phyloP scores from a whole-genome alignment of 202 grass and related monocot species.

The Hordeum pubiflorum region DNA sequence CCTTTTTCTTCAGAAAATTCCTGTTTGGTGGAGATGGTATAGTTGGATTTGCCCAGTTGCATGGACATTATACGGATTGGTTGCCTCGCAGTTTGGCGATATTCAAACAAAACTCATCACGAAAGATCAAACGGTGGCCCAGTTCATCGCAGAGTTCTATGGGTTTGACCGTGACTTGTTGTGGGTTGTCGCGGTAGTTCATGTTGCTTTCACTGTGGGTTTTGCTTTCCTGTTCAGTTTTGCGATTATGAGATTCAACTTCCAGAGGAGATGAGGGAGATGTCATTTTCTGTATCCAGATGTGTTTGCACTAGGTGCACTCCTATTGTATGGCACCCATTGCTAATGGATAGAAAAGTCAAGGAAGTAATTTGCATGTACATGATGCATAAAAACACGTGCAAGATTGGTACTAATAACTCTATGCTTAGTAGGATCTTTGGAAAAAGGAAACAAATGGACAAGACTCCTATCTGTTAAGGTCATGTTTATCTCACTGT shows the following conservation, averaged over 20 bases:
- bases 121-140: neutral
- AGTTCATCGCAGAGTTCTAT: slow-evolving; percentile 38
- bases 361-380: too few species aligned
- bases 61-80: slow-evolving; percentile 68
- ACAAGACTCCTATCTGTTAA: too few species aligned
- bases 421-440: too few species aligned
- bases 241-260: slow-evolving; percentile 70
- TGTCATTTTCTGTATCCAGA: neutral
- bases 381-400: too few species aligned
- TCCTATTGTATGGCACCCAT: too few species aligned
- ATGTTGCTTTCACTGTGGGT: slow-evolving; percentile 24
- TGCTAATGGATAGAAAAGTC: too few species aligned
- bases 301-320: too few species aligned
- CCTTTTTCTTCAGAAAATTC: slow-evolving; percentile 41
- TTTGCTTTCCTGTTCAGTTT: slow-evolving; percentile 68
- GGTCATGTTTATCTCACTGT: too few species aligned
- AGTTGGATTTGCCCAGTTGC: slow-evolving; percentile 58
- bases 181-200: slow-evolving; percentile 41
- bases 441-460: too few species aligned
- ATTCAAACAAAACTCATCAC: neutral
- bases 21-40: slow-evolving; percentile 88
- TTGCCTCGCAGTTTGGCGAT: slow-evolving; percentile 62
- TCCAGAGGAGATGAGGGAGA: slow-evolving; percentile 59
- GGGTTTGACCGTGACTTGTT: slow-evolving; percentile 51
- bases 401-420: too few species aligned